A percentile compares a stretch with the other conserved stretches of the same genome.
Evolutionary conservation across 139 green algal species (phyloP).

Genomic region (Medakamo hakoo): DNA sequence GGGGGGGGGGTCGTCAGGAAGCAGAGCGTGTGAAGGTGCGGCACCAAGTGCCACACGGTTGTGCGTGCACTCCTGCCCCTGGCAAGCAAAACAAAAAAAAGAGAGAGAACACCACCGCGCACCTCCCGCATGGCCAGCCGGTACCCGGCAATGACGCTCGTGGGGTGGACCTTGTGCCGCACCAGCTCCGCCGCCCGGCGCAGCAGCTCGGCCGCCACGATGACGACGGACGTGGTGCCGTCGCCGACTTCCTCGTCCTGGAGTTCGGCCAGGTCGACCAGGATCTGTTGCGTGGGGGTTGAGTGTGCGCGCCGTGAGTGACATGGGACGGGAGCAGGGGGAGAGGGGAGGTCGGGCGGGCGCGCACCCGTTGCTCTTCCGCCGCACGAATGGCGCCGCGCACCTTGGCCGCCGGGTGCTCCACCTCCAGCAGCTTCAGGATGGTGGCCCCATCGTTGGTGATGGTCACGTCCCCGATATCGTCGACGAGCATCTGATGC

Average conservation of each 20-base stretch:
- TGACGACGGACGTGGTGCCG: slow-evolving; percentile 96
- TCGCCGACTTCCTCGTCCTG: slow-evolving; percentile 98
- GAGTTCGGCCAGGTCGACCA: slow-evolving; percentile 97
- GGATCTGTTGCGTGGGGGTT: slow-evolving; percentile 50
- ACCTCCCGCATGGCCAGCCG: slow-evolving; percentile 90
- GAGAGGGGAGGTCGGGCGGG: background rate
- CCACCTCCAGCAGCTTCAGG: slow-evolving; percentile 91
- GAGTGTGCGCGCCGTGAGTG: background rate
- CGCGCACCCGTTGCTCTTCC: too few species aligned
- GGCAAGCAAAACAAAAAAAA: background rate
- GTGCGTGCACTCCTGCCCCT: background rate
- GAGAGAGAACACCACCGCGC: slow-evolving; percentile 2
- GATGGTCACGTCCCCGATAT: slow-evolving; percentile 98
- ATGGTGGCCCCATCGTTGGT: slow-evolving; percentile 99
- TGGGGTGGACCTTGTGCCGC: slow-evolving; percentile 90
- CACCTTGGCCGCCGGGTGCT: slow-evolving; percentile 97
- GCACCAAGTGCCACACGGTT: background rate
- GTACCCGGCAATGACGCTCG: slow-evolving; percentile 93
- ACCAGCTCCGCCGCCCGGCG: slow-evolving; percentile 91
- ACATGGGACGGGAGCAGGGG: background rate
- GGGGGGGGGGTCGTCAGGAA: background rate
- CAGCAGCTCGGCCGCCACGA: slow-evolving; percentile 91
- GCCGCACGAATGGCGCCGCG: background rate
- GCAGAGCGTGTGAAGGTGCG: background rate
- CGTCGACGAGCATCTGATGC: slow-evolving; percentile 95